Evolutionary conservation across 2,329 filamentous ascomycete species (phyloP), one percentile per base, ranked within the genome.

Genomic region (Colletotrichum kahawae): DNA sequence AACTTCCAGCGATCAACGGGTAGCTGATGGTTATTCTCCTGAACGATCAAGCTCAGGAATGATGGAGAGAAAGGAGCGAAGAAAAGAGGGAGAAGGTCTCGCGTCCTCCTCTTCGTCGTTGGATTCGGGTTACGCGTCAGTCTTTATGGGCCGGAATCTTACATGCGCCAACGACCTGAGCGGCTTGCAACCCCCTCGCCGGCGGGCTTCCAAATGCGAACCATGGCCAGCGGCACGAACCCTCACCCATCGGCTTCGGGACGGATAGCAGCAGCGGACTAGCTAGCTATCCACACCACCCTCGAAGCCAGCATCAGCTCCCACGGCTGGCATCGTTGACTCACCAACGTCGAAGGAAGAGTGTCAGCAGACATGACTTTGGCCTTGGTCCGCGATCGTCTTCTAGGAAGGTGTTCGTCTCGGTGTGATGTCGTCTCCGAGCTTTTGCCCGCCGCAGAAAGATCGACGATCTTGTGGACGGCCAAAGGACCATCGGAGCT

Each of bases 261-360:
- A 62, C 68, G 68, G 68, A 67, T 67, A 67, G 27, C 38, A 31
- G 33, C 62, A 67, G 36, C 10, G 43, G 43, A 51, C n/a, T 12
- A 18, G n/a, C n/a, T 67, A 16, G 51, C 27, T 71, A 54, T n/a
- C 56, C 68, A 74, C 62, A 63, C 72, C 68, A 62, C 57, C 56
- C 24, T n/a, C 10, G 10, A 29, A 10, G 18, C 16, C 7, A 16
- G 24, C 21, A 43, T 48, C 43, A 56, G 13, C 48, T 62, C 36
- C n/a, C 66, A 16, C 51, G n/a, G 43, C 7, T 31, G 38, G 38
- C 66, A 18, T 16, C 18, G 38, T 54, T 60, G 31, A 60, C n/a
- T 33, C 13, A 60, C 38, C 21, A n/a, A 59, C 10, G 14, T 18
- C 16, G 38, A 33, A 43, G 14, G 8, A 66, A 27, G 7, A 31